Conservation (phyloP, 108 stramenopile genomes). For the Cyclotella baltica region DNA sequence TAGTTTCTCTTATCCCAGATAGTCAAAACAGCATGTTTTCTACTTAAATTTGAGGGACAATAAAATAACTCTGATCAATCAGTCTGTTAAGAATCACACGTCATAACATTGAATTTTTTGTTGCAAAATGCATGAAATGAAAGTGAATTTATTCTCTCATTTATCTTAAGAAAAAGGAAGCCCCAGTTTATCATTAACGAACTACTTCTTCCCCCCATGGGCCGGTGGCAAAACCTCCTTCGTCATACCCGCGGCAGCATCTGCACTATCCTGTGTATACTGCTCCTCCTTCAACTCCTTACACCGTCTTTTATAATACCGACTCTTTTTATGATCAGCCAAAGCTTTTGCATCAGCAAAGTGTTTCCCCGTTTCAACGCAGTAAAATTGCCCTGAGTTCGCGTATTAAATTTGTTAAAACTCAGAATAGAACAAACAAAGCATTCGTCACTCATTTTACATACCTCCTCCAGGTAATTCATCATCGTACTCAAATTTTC, state of each 20-base stretch:
- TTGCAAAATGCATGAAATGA: background rate
- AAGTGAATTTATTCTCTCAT: background rate
- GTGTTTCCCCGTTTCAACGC: slow-evolving; percentile 94
- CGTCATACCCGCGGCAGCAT: slow-evolving; percentile 87
- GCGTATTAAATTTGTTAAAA: too few species aligned
- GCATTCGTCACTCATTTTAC: too few species aligned
- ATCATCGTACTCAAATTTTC: slow-evolving; percentile 88
- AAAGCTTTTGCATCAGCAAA: slow-evolving; percentile 92
- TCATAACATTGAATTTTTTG: too few species aligned
- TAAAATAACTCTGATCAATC: too few species aligned
- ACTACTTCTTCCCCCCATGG: slow-evolving; percentile 44
- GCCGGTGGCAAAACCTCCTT: slow-evolving; percentile 91
- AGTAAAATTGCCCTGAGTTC: slow-evolving; percentile 99
- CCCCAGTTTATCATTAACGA: background rate
- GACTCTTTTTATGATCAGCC: slow-evolving; percentile 92
- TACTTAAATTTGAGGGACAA: too few species aligned
- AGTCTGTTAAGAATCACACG: too few species aligned
- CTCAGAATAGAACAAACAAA: too few species aligned
- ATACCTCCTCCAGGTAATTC: slow-evolving; percentile 98
- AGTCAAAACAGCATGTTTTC: too few species aligned
- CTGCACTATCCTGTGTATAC: slow-evolving; percentile 80
- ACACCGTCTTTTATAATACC: slow-evolving; percentile 88
- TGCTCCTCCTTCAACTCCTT: slow-evolving; percentile 94
- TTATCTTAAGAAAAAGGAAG: too few species aligned
- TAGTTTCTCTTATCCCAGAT: too few species aligned